A percentile compares a stretch with the other conserved stretches of the same genome.
Evolutionary conservation across 106 monocot species (phyloP).

Genomic region (Allium cepa): DNA sequence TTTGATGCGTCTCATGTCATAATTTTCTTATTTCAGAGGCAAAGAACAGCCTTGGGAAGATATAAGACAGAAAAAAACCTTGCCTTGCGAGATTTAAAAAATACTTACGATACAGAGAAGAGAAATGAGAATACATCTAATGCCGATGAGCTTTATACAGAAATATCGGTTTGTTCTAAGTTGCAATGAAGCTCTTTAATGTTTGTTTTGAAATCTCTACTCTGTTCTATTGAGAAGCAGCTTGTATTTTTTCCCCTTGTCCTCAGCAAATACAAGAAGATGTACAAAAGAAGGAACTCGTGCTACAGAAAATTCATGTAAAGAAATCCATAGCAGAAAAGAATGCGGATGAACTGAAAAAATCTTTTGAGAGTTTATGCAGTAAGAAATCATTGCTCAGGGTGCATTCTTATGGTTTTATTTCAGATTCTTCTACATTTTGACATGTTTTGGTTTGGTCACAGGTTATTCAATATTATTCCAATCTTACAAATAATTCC

Average conservation of each 20-base stretch:
- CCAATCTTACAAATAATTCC: too few relatives aligned
- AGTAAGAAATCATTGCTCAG: constrained; percentile 32
- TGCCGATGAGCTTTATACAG: constrained; percentile 64
- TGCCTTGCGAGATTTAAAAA: constrained; percentile 42
- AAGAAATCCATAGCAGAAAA: constrained; percentile 33
- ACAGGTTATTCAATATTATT: too few relatives aligned
- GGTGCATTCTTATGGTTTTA: not conserved
- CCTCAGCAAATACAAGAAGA: constrained; percentile 57
- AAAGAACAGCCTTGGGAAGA: constrained; percentile 41
- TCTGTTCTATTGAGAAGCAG: too few relatives aligned
- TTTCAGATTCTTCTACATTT: not conserved
- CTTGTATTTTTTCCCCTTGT: constrained; percentile 7
- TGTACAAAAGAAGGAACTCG: constrained; percentile 48
- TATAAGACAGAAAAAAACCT: constrained; percentile 42
- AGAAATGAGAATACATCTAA: constrained; percentile 23
- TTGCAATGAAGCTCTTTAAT: not conserved
- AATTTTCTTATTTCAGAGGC: constrained; percentile 40
- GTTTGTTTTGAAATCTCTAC: not conserved
- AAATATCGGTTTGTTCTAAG: constrained; percentile 55
- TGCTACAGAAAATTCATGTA: constrained; percentile 33
- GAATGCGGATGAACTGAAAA: constrained; percentile 47
- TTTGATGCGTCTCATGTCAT: constrained; percentile 3
- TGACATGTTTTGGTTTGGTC: too few relatives aligned
- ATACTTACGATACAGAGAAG: constrained; percentile 38
- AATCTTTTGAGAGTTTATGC: constrained; percentile 61